Evolutionary conservation across 805 yeast genomes (phyloP).

Genomic region (Barnettozyma californica): DNA sequence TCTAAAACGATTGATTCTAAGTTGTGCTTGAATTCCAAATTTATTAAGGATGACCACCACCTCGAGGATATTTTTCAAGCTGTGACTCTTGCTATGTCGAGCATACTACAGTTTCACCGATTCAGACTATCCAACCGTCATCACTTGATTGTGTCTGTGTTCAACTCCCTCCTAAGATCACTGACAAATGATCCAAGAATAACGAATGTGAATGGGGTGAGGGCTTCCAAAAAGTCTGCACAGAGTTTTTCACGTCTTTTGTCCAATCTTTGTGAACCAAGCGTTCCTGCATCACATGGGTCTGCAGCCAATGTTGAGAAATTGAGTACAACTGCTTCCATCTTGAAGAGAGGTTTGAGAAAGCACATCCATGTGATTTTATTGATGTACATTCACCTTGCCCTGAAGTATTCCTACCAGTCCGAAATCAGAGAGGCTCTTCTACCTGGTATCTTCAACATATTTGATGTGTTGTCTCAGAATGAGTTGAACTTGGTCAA

Average conservation of each 20-base stretch:
- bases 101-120: conserved; percentile 62
- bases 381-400: conserved; percentile 49
- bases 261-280: conserved; percentile 71
- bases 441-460: conserved; percentile 49
- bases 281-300: conserved; percentile 24
- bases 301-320: conserved; percentile 25
- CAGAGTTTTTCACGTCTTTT: conserved; percentile 51
- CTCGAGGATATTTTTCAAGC: conserved; percentile 21
- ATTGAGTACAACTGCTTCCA: conserved; percentile 49
- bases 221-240: conserved; percentile 34
- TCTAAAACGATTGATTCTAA: conserved; percentile 22
- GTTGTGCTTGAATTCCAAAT: background rate
- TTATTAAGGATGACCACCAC: background rate
- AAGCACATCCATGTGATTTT: conserved; percentile 57
- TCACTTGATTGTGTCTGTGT: conserved; percentile 51
- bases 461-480: conserved; percentile 66
- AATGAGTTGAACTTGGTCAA: conserved; percentile 60
- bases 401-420: conserved; percentile 45
- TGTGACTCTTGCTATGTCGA: conserved; percentile 49
- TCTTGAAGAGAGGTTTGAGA: conserved; percentile 56
- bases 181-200: conserved; percentile 28
- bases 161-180: conserved; percentile 46
- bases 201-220: conserved; percentile 15
- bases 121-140: conserved; percentile 66
- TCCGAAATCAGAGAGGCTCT: conserved; percentile 43